These are phyloP conservation scores for Elongisporangium prolatum DNA, from an alignment of 352 stramenopile species.

Conservation along the genomic window DNA sequence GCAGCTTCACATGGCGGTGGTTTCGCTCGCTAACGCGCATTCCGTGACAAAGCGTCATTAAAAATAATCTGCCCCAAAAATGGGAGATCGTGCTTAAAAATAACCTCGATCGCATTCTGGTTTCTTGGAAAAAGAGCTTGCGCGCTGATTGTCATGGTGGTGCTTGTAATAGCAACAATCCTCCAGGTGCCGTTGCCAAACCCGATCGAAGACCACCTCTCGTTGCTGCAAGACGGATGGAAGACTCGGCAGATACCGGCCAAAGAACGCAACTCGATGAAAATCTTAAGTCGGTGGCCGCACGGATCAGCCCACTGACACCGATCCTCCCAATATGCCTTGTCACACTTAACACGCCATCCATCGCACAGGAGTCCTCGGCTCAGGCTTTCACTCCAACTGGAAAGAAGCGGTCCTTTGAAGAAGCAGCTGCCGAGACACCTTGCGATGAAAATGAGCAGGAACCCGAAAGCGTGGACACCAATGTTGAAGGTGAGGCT, in stretches of 20 bases:
- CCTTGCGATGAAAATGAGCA: constrained; percentile 4
- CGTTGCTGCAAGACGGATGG: neutral
- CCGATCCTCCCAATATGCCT: neutral
- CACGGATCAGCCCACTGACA: neutral
- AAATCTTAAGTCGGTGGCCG: neutral
- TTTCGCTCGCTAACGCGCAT: neutral
- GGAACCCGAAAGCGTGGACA: constrained; percentile 11
- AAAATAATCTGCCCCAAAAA: neutral
- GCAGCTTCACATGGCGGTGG: neutral
- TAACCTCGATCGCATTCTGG: neutral
- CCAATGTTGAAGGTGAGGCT: constrained; percentile 9
- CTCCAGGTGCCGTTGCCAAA: neutral
- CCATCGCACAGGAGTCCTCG: neutral
- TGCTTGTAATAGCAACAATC: neutral
- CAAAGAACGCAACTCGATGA: neutral
- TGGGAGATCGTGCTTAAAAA: neutral
- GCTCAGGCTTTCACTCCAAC: neutral
- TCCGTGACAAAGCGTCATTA: neutral
- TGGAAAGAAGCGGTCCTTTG: neutral
- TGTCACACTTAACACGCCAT: neutral
- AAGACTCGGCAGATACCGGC: neutral
- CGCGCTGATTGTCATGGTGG: neutral
- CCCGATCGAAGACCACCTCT: neutral
- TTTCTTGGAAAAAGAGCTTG: neutral
- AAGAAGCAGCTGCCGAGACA: neutral